phyloP scores from a whole-genome alignment of 1,139 yeast species.

The Geotrichum reessii region DNA sequence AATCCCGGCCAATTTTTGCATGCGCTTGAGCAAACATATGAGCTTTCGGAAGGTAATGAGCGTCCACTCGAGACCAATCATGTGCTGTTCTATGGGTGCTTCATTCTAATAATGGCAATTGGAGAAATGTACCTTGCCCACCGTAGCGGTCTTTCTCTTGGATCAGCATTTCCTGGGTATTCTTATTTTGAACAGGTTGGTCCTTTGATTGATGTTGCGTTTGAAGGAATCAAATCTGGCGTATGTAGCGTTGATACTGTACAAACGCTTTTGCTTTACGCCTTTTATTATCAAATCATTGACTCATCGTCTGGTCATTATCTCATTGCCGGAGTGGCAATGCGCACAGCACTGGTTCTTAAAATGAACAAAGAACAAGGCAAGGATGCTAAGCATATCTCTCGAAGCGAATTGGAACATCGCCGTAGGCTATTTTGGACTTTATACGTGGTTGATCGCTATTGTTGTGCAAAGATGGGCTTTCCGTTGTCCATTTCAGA shows the following conservation, averaged over 20 bases:
- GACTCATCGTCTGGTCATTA: conserved; percentile 81
- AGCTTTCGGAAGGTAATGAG: background rate
- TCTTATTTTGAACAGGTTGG: conserved; percentile 24
- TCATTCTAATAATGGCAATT: conserved; percentile 66
- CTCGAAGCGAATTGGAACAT: conserved; percentile 46
- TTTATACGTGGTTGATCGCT: conserved; percentile 80
- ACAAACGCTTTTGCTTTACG: conserved; percentile 68
- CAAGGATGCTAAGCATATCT: conserved; percentile 15
- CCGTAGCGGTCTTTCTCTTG: background rate
- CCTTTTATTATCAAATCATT: conserved; percentile 78
- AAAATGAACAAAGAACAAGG: conserved; percentile 55
- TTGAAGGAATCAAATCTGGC: conserved; percentile 25
- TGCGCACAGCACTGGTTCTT: conserved; percentile 64
- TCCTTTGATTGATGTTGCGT: conserved; percentile 20
- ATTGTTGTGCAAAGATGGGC: conserved; percentile 82
- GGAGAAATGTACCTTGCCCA: conserved; percentile 64
- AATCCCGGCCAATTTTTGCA: conserved; percentile 52
- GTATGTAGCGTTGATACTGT: conserved; percentile 42
- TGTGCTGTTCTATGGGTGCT: conserved; percentile 49
- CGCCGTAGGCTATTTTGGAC: conserved; percentile 88
- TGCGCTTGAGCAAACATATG: conserved; percentile 20
- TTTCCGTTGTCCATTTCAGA: conserved; percentile 73
- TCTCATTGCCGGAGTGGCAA: conserved; percentile 72
- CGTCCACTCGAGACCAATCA: conserved; percentile 15
- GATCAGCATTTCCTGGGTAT: conserved; percentile 21